phyloP scores from a whole-genome alignment of 768 basidiomycete species.

The Tylopilus cervinicoccineus region DNA sequence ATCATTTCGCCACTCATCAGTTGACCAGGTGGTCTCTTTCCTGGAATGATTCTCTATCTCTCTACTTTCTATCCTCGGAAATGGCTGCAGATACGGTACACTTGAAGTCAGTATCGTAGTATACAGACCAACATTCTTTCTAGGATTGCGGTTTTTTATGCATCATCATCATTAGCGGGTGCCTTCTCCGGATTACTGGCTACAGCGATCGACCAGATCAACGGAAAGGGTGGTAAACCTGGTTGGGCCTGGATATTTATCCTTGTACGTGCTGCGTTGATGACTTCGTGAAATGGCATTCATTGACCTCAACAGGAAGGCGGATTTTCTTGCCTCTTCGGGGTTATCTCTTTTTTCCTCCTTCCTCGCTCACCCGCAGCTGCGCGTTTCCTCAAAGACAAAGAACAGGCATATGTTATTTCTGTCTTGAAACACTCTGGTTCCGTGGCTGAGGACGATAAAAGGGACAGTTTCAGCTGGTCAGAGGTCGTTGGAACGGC shows the following conservation, averaged over 20 bases:
- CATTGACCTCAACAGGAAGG: slow-evolving; percentile 42
- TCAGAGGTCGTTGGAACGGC: slow-evolving; percentile 46
- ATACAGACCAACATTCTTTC: too few relatives aligned
- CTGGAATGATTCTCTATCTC: slow-evolving; percentile 53
- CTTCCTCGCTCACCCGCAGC: too few relatives aligned
- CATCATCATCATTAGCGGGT: slow-evolving; percentile 48
- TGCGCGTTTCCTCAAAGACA: too few relatives aligned
- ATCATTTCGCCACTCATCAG: slow-evolving; percentile 1
- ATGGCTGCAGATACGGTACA: slow-evolving; percentile 22
- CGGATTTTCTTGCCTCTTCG: slow-evolving; percentile 54
- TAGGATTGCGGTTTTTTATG: slow-evolving; percentile 38
- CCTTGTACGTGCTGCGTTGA: slow-evolving; percentile 37
- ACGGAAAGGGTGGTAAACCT: slow-evolving; percentile 45
- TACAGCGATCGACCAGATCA: too few relatives aligned
- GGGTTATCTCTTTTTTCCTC: too few relatives aligned
- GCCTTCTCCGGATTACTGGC: slow-evolving; percentile 63
- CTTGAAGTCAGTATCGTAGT: not conserved
- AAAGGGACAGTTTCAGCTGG: slow-evolving; percentile 52
- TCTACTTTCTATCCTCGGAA: slow-evolving; percentile 43
- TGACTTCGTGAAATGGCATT: not conserved
- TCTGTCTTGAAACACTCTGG: slow-evolving; percentile 18
- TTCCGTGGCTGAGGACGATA: slow-evolving; percentile 38
- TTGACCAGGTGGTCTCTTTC: slow-evolving; percentile 48
- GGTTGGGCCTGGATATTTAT: slow-evolving; percentile 69
- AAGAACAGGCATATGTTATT: slow-evolving; percentile 47